Percentiles rank a stretch among this genome's conserved stretches.
phyloP scores from a whole-genome alignment of 2,329 filamentous ascomycete species.

The Magnaporthiopsis incrustans region DNA sequence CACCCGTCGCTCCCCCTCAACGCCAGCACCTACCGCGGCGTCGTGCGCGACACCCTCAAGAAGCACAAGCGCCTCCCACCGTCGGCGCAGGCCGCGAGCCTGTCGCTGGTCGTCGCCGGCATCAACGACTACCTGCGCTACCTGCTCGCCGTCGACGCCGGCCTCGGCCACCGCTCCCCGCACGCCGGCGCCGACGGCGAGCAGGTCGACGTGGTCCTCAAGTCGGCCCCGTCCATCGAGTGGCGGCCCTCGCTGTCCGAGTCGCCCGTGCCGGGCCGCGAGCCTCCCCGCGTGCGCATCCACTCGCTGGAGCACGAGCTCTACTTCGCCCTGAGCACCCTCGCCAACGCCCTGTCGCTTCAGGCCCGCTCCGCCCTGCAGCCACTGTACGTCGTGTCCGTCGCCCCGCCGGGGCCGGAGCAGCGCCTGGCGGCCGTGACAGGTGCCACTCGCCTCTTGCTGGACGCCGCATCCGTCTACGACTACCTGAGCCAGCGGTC shows the following conservation, averaged over 20 bases:
- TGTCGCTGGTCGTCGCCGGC: constrained; percentile 60
- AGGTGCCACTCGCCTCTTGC: constrained; percentile 66
- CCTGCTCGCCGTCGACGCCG: constrained; percentile 67
- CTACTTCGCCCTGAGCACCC: constrained; percentile 66
- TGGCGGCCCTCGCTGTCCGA: constrained; percentile 78
- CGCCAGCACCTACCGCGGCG: constrained; percentile 74
- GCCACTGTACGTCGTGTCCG: constrained; percentile 60
- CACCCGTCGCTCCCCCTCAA: constrained; percentile 83
- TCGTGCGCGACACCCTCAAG: constrained; percentile 78
- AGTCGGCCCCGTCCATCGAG: constrained; percentile 55
- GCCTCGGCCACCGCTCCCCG: constrained; percentile 49
- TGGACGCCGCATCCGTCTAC: constrained; percentile 73
- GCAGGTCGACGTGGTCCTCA: constrained; percentile 58
- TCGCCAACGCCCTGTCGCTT: constrained; percentile 67
- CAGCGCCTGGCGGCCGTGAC: constrained; percentile 63
- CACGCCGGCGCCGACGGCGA: constrained; percentile 39
- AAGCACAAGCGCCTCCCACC: constrained; percentile 79
- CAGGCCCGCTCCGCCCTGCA: constrained; percentile 66
- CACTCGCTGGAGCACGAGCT: constrained; percentile 76
- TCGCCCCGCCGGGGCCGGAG: constrained; percentile 52
- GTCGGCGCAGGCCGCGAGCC: constrained; percentile 59
- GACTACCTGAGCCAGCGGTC: constrained; percentile 57
- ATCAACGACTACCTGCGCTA: constrained; percentile 77
- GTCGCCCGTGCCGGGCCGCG: constrained; percentile 45
- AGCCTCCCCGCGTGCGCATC: constrained; percentile 59